Evolutionary conservation across 140 eudicot genomes (phyloP).

Genomic region (Stevia rebaudiana): DNA sequence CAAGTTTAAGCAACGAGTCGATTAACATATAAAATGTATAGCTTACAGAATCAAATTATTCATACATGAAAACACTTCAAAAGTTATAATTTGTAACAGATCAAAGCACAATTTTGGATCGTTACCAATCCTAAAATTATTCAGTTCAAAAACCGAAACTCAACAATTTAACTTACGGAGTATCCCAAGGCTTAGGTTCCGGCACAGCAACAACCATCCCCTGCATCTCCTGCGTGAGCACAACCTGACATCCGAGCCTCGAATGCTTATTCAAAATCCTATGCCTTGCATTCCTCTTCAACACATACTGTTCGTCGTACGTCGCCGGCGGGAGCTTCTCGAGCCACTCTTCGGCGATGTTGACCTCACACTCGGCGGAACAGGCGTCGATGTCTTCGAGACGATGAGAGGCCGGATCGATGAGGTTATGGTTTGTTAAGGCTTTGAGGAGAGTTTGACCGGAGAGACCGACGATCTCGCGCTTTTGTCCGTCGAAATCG

Average conservation of each 20-base stretch:
- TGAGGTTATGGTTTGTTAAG: conserved; percentile 52
- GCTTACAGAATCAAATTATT: conserved; percentile 13
- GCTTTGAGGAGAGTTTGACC: conserved; percentile 88
- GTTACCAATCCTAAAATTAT: conserved; percentile 13
- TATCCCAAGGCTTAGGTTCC: conserved; percentile 92
- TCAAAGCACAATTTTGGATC: conserved; percentile 13
- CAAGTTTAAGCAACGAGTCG: neutral
- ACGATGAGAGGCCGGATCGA: conserved; percentile 93
- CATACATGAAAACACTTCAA: conserved; percentile 4
- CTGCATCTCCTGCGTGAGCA: conserved; percentile 62
- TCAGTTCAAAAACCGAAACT: neutral
- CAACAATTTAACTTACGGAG: conserved; percentile 39
- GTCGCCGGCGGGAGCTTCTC: conserved; percentile 63
- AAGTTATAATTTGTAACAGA: conserved; percentile 13
- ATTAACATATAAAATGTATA: neutral
- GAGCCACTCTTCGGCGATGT: conserved; percentile 96
- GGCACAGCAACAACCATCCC: conserved; percentile 99
- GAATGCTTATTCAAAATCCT: conserved; percentile 78
- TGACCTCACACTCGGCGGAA: conserved; percentile 96
- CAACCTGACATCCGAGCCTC: conserved; percentile 92
- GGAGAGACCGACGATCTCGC: conserved; percentile 66
- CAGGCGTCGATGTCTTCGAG: conserved; percentile 96
- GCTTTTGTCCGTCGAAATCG: conserved; percentile 73
- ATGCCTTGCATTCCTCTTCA: conserved; percentile 65
- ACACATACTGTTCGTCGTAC: conserved; percentile 86